phyloP scores from a whole-genome alignment of 2,329 filamentous ascomycete genomes.

The Fusarium domesticum region DNA sequence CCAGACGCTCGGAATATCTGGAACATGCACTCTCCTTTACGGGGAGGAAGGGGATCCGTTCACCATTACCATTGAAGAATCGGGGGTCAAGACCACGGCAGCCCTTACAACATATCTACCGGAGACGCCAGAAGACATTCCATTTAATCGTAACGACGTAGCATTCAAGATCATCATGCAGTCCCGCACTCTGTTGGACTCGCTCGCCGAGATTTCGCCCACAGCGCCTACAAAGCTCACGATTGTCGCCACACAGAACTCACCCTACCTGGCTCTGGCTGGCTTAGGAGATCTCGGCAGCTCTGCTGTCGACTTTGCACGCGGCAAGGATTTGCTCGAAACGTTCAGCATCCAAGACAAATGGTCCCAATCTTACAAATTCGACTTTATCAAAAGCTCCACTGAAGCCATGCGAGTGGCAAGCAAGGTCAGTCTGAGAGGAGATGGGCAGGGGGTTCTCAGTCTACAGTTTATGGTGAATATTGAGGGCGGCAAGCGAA shows the following conservation, averaged over 20 bases:
- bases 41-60: slow-evolving; percentile 71
- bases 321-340: slow-evolving; percentile 66
- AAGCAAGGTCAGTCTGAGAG: slow-evolving; percentile 86
- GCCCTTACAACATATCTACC: slow-evolving; percentile 85
- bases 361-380: slow-evolving; percentile 76
- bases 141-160: slow-evolving; percentile 76
- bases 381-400: slow-evolving; percentile 79
- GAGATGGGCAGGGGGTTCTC: slow-evolving; percentile 84
- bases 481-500: slow-evolving; percentile 64
- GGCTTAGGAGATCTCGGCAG: slow-evolving; percentile 56
- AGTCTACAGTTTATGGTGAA: slow-evolving; percentile 97
- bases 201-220: slow-evolving; percentile 64
- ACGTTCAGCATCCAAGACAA: slow-evolving; percentile 63
- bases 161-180: slow-evolving; percentile 95
- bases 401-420: slow-evolving; percentile 89
- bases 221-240: slow-evolving; percentile 72
- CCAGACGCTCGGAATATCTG: slow-evolving; percentile 76
- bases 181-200: slow-evolving; percentile 67
- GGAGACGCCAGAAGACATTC: slow-evolving; percentile 74
- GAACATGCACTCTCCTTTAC: slow-evolving; percentile 83
- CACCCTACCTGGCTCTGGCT: slow-evolving; percentile 73
- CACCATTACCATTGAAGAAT: slow-evolving; percentile 81
- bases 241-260: slow-evolving; percentile 60
- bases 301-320: slow-evolving; percentile 65
- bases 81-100: slow-evolving; percentile 83